A percentile compares a stretch with the other conserved stretches of the same genome.
phyloP scores from a whole-genome alignment of 2,329 filamentous ascomycete genomes.

The Verticillium klebahnii region DNA sequence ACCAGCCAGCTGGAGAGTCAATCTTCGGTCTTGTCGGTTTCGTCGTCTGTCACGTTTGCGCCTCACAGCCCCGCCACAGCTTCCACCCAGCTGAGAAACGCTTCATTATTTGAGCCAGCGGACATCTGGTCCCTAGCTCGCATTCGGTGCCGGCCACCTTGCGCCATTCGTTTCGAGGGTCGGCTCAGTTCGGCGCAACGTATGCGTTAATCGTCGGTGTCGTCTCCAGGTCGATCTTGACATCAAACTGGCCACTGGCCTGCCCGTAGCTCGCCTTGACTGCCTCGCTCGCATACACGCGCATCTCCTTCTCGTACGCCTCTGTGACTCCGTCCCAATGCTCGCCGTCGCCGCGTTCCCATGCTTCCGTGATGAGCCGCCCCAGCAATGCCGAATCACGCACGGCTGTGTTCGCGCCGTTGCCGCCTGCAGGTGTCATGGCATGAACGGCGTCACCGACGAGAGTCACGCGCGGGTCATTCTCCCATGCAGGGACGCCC shows the following conservation, averaged over 20 bases:
- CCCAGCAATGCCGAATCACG: slow-evolving; percentile 51
- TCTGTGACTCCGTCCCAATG: slow-evolving; percentile 48
- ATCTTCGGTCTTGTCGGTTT: no score
- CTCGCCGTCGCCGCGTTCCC: slow-evolving; percentile 31
- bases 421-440: slow-evolving; percentile 53
- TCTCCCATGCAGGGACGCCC: slow-evolving; percentile 57
- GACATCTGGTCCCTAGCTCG: no score
- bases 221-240: slow-evolving; percentile 38
- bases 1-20: no score
- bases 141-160: no score
- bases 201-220: background rate
- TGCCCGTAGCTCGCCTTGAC: slow-evolving; percentile 49
- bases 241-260: slow-evolving; percentile 37
- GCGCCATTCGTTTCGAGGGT: no score
- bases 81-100: no score
- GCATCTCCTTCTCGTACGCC: slow-evolving; percentile 59
- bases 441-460: slow-evolving; percentile 54
- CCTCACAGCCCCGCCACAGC: no score
- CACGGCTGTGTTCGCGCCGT: slow-evolving; percentile 54
- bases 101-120: no score
- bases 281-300: slow-evolving; percentile 51
- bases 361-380: slow-evolving; percentile 41
- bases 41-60: no score
- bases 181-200: background rate
- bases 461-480: slow-evolving; percentile 52